Evolutionary conservation across 306 rosid species (phyloP), one percentile per base, ranked within the genome.

Genomic region (Pyrus bretschneideri): DNA sequence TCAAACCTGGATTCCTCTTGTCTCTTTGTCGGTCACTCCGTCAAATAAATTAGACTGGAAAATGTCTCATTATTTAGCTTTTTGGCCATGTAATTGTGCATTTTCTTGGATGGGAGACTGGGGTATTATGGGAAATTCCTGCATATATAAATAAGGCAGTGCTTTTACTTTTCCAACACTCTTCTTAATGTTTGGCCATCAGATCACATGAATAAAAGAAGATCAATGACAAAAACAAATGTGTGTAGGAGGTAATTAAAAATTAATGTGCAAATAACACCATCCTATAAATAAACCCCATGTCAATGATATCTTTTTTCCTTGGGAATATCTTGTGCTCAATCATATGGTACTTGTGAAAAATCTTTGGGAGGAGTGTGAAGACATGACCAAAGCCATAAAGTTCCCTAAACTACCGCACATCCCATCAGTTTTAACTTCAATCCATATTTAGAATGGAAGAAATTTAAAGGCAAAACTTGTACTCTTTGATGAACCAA

Each of bases 281-380:
- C 8, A 35, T 35, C 2, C 9, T 35, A 35, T 35, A 35, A 35
- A 74, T 25, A 11, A 59, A 23, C 21, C 61, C 30, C 14, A 44
- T 42, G 21, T 15, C 21, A 62, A 45, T 2, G 12, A 60, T 12
- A 60, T 25, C 66, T 42, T 19, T 11, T 61, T 59, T 59, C 68
- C 44, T 44, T 52, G 45, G 78, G 60, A 73, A 27, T 66, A 61
- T 40, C 61, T 74, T 74, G n/a, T 45, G 61, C 70, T 21, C 70
- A 29, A 45, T 45, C 78, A 62, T 45, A 62, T 21, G 72, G 72
- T 23, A n/a, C 22, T 18, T 19, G 35, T 35, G 69, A 44, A 9
- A 62, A 46, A 74, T 74, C 70, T 74, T 62, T 21, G 49, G 49
- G 46, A 45, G 18, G 40, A 46, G 78, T 63, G 78, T 46, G 78